These are phyloP conservation scores for Aspergillus melleus DNA, from an alignment of 2,329 filamentous ascomycete genomes.

Conservation along the genomic window DNA sequence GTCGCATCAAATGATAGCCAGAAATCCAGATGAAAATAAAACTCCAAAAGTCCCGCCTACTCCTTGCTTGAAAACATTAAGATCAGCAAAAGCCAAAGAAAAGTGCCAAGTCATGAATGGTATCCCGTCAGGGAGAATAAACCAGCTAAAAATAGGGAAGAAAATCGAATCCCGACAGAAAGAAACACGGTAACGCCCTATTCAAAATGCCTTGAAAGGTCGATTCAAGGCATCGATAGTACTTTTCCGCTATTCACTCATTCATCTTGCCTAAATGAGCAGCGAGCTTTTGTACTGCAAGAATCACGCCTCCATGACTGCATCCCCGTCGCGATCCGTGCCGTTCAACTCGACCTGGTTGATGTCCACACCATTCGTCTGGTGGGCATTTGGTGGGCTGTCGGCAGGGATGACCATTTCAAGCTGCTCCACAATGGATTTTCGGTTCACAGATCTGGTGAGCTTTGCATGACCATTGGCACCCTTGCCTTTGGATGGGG, in stretches of 20 bases:
- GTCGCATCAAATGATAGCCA: background rate
- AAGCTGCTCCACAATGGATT: conserved; percentile 25
- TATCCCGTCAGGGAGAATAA: conserved; percentile 3
- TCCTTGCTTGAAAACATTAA: conserved; percentile 26
- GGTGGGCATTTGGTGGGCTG: conserved; percentile 6
- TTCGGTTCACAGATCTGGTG: conserved; percentile 20
- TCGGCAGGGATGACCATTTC: conserved; percentile 30
- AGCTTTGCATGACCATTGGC: conserved; percentile 16
- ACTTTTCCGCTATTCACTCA: background rate
- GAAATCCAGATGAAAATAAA: background rate
- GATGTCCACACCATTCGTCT: conserved; percentile 15
- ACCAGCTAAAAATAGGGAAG: background rate
- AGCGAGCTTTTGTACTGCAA: background rate
- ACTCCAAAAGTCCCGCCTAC: conserved; percentile 19
- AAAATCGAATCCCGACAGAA: background rate
- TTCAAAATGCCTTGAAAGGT: background rate
- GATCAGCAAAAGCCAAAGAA: conserved; percentile 3
- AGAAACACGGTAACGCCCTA: background rate
- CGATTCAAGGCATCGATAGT: background rate
- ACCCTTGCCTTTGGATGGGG: conserved; percentile 17
- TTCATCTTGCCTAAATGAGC: background rate
- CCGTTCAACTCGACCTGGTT: conserved; percentile 21
- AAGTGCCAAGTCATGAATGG: conserved; percentile 7
- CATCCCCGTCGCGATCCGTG: conserved; percentile 30
- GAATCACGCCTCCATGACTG: conserved; percentile 32